phyloP scores from a whole-genome alignment of 1,139 yeast genomes.

The Yamadazyma diospyri region DNA sequence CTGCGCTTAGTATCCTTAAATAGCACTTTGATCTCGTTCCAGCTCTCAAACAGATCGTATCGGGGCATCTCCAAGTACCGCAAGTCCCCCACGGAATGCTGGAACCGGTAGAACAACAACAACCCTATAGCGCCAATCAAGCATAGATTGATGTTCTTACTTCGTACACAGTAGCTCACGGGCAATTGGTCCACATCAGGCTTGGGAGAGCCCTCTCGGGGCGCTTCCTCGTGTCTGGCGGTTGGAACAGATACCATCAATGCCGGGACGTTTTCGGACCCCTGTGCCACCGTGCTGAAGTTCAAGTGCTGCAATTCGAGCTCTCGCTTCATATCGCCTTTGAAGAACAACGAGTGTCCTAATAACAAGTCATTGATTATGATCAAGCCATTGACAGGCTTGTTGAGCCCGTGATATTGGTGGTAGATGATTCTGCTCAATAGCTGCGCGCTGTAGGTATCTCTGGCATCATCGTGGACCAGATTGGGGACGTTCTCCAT shows the following conservation, averaged over 20 bases:
- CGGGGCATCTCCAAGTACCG: background rate
- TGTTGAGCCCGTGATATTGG: background rate
- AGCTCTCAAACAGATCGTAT: background rate
- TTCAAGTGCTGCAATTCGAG: background rate
- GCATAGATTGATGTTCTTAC: conserved; percentile 1
- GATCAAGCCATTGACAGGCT: background rate
- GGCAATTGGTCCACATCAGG: background rate
- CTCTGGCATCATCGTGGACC: background rate
- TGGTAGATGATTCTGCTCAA: background rate
- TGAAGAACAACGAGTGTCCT: background rate
- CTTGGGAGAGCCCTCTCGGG: too few species aligned
- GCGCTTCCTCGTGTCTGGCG: too few species aligned
- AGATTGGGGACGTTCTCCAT: background rate
- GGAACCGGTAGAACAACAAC: conserved; percentile 1
- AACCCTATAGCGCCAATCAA: background rate
- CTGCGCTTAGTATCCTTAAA: background rate
- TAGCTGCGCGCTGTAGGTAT: background rate
- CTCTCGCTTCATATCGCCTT: background rate
- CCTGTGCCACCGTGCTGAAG: background rate
- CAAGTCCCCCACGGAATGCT: background rate
- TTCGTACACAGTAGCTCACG: background rate
- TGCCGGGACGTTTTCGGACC: background rate
- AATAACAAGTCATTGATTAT: background rate
- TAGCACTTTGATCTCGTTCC: background rate
- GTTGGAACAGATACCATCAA: background rate